Base-by-base conservation (phyloP, 176 grass and related monocot species). In the Echinochloa phyllopogon region DNA sequence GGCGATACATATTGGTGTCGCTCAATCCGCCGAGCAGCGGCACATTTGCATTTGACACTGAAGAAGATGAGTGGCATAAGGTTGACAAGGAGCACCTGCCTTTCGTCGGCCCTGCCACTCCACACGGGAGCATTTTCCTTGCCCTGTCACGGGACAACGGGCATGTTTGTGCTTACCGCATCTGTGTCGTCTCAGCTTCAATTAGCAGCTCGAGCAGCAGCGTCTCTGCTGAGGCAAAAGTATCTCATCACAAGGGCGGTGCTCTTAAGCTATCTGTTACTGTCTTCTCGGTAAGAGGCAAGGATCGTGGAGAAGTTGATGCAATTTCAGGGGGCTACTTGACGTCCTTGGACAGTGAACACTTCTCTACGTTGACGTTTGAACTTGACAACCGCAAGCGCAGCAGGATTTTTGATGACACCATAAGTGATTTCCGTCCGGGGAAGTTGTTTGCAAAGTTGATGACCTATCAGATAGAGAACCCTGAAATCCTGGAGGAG, bases 1-100 rank as follows among this genome's bases (percentile, higher is more conserved):
- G 55, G 6, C 6, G 55, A 59, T 79, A 79, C 59, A 50, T 79
- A 3, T 50, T 80, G 44, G 44, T 80, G 24, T 80, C 77, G 6
- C 49, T 80, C 27, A 23, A 80, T 51, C 9, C 36, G 9, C 9
- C 2, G 29, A 65, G 15, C 5, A 66, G 77, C 24, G 77, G 61
- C 61, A 80, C 45, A 3, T 49, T 36, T 20, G 77, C 42, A 39
- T 52, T 80, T 2, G 77, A 80, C 61, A 80, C 61, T 20, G n/a
- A 40, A 5, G 37, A 63, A 24, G 13, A 45, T 10, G 11, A 82
- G 41, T 83, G 80, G 80, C 66, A 60, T 40, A 21, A 36, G 80
- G 52, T 82, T 6, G 16, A 72, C n/a, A 40, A 57, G 38, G n/a
- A 56, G 15, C 29, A 5, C 21, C 52, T 71, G 3, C 68, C 68